Percentiles rank a stretch among this genome's conserved stretches.
These are phyloP conservation scores for Coelastrella sp. DNA, from an alignment of 139 green algal species.

Conservation along the genomic window DNA sequence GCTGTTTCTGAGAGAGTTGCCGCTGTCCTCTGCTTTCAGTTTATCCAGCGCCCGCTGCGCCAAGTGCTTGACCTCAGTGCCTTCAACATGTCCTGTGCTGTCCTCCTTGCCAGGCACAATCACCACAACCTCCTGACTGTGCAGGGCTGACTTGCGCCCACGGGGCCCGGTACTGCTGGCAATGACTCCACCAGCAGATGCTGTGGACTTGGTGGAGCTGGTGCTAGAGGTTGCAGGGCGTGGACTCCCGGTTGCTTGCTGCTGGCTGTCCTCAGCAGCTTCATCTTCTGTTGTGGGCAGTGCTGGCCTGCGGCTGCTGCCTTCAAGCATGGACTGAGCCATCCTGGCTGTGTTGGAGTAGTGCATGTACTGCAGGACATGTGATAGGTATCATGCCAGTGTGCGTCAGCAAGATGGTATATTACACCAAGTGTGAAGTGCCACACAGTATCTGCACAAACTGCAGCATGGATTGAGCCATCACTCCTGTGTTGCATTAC, in stretches of 20 bases:
- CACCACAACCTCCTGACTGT: neutral
- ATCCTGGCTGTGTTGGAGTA: constrained; percentile 23
- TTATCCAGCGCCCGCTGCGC: constrained; percentile 9
- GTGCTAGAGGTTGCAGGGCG: neutral
- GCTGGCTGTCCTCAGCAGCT: neutral
- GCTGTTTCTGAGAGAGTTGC: neutral
- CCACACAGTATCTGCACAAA: too few species aligned
- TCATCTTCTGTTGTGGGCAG: constrained; percentile 31
- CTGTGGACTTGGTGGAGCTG: neutral
- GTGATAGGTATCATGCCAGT: too few species aligned
- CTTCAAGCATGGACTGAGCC: constrained; percentile 19
- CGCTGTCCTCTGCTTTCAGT: neutral
- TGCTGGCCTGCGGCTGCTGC: constrained; percentile 23
- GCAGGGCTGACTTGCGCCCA: neutral
- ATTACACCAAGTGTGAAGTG: too few species aligned
- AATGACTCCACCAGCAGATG: neutral
- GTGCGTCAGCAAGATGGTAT: too few species aligned
- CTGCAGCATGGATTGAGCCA: too few species aligned
- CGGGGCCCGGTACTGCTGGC: neutral
- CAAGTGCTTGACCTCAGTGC: neutral
- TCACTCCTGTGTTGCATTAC: too few species aligned
- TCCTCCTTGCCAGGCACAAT: neutral
- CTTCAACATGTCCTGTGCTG: neutral
- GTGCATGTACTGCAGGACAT: constrained; percentile 35
- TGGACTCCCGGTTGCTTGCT: neutral